These are phyloP conservation scores for Lipomyces orientalis DNA, from an alignment of 805 yeast species.

Conservation along the genomic window DNA sequence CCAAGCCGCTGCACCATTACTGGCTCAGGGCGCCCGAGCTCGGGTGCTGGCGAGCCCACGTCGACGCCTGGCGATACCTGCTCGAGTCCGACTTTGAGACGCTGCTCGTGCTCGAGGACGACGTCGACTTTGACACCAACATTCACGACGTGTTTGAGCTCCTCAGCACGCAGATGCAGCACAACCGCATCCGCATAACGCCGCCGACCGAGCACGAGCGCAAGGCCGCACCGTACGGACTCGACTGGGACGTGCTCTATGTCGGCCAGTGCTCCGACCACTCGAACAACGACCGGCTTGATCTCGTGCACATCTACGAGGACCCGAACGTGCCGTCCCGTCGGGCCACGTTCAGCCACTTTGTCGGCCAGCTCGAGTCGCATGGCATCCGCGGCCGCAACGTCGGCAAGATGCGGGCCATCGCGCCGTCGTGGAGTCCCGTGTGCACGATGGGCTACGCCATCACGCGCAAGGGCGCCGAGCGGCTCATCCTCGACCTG, in stretches of 20 bases:
- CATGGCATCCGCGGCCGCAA: conserved; percentile 10
- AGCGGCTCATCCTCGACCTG: conserved; percentile 24
- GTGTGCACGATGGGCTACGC: conserved; percentile 31
- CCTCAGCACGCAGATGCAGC: conserved; percentile 24
- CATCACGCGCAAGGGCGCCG: conserved; percentile 28
- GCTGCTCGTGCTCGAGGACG: conserved; percentile 28
- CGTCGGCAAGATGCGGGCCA: conserved; percentile 20
- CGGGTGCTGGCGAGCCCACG: conserved; percentile 34
- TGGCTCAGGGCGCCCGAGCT: conserved; percentile 18
- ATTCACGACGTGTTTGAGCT: conserved; percentile 22
- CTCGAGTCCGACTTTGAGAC: conserved; percentile 25
- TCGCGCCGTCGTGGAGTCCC: conserved; percentile 27
- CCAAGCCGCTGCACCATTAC: conserved; percentile 20
- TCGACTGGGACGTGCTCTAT: conserved; percentile 31
- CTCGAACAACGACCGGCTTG: conserved; percentile 18
- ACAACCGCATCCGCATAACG: conserved; percentile 21
- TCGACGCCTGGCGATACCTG: conserved; percentile 27
- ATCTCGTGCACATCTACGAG: conserved; percentile 26
- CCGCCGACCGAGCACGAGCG: conserved; percentile 23
- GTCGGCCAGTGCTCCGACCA: conserved; percentile 32
- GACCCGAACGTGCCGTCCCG: conserved; percentile 24
- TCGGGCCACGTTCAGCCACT: conserved; percentile 4
- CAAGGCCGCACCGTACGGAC: conserved; percentile 25
- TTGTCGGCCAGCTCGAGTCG: conserved; percentile 12
- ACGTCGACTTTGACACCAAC: conserved; percentile 28